These are phyloP conservation scores for Gymnopilus junonius DNA, from an alignment of 768 basidiomycete species.

Conservation along the genomic window DNA sequence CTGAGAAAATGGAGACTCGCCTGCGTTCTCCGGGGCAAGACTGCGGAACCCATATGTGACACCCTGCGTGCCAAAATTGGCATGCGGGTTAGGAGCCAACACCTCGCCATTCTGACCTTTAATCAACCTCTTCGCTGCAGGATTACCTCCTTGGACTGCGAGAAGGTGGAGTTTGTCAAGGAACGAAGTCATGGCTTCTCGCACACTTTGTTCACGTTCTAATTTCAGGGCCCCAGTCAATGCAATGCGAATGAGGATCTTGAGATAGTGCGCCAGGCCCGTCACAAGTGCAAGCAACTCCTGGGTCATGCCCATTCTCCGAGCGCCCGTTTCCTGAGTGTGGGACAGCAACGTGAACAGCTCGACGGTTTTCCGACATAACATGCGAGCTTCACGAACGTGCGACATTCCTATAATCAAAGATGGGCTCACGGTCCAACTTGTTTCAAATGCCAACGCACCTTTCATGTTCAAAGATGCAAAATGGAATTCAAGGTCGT, in stretches of 20 bases:
- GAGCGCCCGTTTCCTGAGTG: conserved; percentile 90
- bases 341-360: conserved; percentile 95
- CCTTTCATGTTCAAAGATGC: conserved; percentile 81
- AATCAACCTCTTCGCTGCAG: conserved; percentile 74
- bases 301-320: conserved; percentile 95
- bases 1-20: conserved; percentile 79
- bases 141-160: conserved; percentile 84
- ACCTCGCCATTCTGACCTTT: conserved; percentile 76
- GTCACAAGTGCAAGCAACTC: conserved; percentile 97
- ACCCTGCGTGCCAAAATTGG: conserved; percentile 80
- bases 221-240: conserved; percentile 94
- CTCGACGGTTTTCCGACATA: conserved; percentile 98
- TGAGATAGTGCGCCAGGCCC: conserved; percentile 98
- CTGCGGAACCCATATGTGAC: conserved; percentile 94
- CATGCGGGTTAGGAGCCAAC: conserved; percentile 39
- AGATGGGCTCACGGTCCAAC: neutral
- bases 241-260: conserved; percentile 98
- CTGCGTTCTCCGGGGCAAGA: conserved; percentile 88
- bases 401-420: conserved; percentile 87
- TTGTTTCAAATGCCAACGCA: conserved; percentile 39
- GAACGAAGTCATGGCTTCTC: conserved; percentile 86
- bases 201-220: conserved; percentile 85
- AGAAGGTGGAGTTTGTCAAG: conserved; percentile 93
- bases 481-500: conserved; percentile 93
- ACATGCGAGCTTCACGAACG: conserved; percentile 96